Evolutionary conservation across 805 yeast genomes (phyloP).

Genomic region (Kluyveromyces dobzhanskii): DNA sequence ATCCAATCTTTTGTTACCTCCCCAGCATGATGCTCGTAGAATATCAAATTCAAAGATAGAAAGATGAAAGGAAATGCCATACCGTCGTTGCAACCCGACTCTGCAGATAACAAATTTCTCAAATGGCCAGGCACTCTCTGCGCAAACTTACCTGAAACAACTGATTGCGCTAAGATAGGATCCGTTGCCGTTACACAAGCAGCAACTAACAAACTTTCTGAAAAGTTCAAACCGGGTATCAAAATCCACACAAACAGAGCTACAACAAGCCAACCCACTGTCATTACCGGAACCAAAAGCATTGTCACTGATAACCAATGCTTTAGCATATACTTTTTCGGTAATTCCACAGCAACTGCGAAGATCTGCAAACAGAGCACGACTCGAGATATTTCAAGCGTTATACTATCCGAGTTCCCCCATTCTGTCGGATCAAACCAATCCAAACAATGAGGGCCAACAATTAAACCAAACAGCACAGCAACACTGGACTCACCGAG

Average conservation of each 20-base stretch:
- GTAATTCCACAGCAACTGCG: conserved; percentile 91
- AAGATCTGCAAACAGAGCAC: conserved; percentile 83
- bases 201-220: conserved; percentile 63
- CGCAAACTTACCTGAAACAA: conserved; percentile 86
- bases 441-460: conserved; percentile 78
- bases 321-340: conserved; percentile 75
- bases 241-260: conserved; percentile 73
- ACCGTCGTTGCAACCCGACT: conserved; percentile 86
- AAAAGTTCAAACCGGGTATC: conserved; percentile 63
- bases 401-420: conserved; percentile 79
- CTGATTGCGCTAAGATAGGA: conserved; percentile 92
- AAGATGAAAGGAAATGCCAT: conserved; percentile 90
- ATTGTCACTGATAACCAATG: conserved; percentile 75
- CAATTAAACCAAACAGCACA: conserved; percentile 71
- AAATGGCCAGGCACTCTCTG: conserved; percentile 89
- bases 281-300: conserved; percentile 80
- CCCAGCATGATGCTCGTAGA: conserved; percentile 56
- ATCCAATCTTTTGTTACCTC: conserved; percentile 78
- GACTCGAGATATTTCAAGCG: conserved; percentile 74
- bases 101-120: conserved; percentile 74
- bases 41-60: conserved; percentile 57
- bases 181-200: conserved; percentile 95
- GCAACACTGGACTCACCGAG: conserved; percentile 92
- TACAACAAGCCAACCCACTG: conserved; percentile 78
- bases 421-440: conserved; percentile 81